Conservation (phyloP, 2,329 filamentous ascomycete genomes). For the Cercospora sojina region DNA sequence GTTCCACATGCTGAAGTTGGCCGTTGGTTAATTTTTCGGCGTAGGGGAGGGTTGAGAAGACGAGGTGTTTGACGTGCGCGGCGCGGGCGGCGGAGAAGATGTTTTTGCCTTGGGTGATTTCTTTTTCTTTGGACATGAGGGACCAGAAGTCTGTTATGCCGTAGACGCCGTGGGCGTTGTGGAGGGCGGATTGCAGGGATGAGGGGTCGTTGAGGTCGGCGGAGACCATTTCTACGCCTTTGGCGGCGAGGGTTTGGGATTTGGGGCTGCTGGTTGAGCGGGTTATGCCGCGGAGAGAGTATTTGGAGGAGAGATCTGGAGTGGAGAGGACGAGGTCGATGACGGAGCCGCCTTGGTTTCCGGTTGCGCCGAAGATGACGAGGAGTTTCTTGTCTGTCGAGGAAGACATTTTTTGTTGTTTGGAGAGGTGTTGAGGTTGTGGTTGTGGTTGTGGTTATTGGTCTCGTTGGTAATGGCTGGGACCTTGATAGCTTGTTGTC, state of each 20-base stretch:
- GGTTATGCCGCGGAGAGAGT: conserved; percentile 57
- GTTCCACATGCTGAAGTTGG: conserved; percentile 35
- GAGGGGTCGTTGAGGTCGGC: conserved; percentile 53
- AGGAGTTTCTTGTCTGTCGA: conserved; percentile 46
- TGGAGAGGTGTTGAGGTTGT: neutral
- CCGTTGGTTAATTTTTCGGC: conserved; percentile 36
- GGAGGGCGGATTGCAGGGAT: conserved; percentile 48
- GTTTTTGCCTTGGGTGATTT: conserved; percentile 38
- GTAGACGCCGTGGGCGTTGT: conserved; percentile 52
- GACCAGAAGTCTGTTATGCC: conserved; percentile 56
- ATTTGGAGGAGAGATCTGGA: conserved; percentile 49
- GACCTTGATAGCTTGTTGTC: neutral
- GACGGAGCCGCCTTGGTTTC: conserved; percentile 60
- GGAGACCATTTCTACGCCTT: conserved; percentile 54
- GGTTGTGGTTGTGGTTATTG: neutral
- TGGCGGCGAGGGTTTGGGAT: conserved; percentile 46
- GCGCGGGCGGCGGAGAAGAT: conserved; percentile 37
- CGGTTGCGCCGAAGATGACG: conserved; percentile 60
- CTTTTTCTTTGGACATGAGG: conserved; percentile 33
- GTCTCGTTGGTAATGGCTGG: neutral
- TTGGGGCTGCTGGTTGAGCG: conserved; percentile 49
- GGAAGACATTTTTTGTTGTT: conserved; percentile 19
- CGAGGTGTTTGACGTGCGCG: conserved; percentile 40
- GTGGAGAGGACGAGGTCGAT: conserved; percentile 47
- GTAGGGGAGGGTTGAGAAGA: conserved; percentile 40